Base-by-base conservation (phyloP, 495 filamentous ascomycete genomes). In the Bacidia rubella region DNA sequence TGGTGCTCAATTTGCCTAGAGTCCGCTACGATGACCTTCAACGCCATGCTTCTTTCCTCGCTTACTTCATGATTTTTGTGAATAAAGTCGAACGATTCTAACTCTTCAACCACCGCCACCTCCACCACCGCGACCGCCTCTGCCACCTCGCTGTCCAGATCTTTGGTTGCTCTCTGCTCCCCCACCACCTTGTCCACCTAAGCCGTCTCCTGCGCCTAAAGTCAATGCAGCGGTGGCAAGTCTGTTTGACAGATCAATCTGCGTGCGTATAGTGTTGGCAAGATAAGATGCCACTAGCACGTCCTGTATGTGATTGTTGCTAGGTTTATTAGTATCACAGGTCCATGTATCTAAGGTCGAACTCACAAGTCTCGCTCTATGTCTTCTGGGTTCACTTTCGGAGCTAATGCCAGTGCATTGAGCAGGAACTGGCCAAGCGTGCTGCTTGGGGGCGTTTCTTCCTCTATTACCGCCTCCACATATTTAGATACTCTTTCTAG, bases 271-370 rank as follows among this genome's bases (percentile, higher is more conserved):
- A 47, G 90, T 96, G 74, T 97, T 98, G 60, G 92, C 88, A 43
- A 98, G 76, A 74, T 98, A 98, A 45, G 86, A 88, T 57, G 97
- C 88, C 61, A 96, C 84, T 45, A 98, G 80, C 53, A 98, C 89
- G 64, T 98, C 92, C 72, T 98, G 92, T 68, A 98, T 86, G 71
- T 98, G 92, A 71, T 93, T 93, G 77, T 98, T 97, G 79, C 80
- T 82, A 65, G 29, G 29, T 15, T 15, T 15, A 15, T 35, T 15
- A 35, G 29, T 15, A 35, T 35, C 29, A 35, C 29, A 5, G 5
- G 29, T 7, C 15, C 29, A 7, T 35, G 29, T 15, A 35, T 7
- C 29, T n/a, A n/a, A 35, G 29, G 29, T 15, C 15, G 5, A 15
- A 76, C 80, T 46, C 74, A 83, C 80, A 98, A 98, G 74, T 96